These are phyloP conservation scores for Cryptosporidium muris DNA, from an alignment of 169 alveolate species.

Conservation along the genomic window DNA sequence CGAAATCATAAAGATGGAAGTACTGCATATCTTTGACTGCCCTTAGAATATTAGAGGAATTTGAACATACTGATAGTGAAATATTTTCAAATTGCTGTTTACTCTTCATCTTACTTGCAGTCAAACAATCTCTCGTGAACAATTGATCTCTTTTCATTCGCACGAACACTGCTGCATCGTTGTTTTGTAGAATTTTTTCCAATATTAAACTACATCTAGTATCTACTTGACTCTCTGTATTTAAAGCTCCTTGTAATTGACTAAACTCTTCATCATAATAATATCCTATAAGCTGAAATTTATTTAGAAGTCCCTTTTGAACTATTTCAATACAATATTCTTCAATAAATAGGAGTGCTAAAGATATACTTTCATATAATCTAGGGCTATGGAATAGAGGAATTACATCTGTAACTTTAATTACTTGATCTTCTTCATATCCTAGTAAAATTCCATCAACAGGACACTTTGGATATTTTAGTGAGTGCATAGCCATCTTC, in stretches of 20 bases:
- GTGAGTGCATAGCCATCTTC: slow-evolving; percentile 22
- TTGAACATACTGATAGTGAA: neutral
- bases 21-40: neutral
- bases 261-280: neutral
- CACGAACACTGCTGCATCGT: neutral
- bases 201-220: slow-evolving; percentile 3
- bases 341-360: slow-evolving; percentile 26
- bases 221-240: neutral
- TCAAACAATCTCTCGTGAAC: neutral
- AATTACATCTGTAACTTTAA: slow-evolving; percentile 11
- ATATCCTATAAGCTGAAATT: slow-evolving; percentile 24
- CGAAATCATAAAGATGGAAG: slow-evolving; percentile 8
- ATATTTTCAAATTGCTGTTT: neutral
- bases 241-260: neutral
- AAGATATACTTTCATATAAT: slow-evolving; percentile 5
- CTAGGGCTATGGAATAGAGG: slow-evolving; percentile 57
- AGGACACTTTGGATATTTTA: slow-evolving; percentile 13
- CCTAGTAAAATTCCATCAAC: slow-evolving; percentile 57
- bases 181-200: slow-evolving; percentile 3
- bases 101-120: neutral
- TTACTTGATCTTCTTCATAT: slow-evolving; percentile 1
- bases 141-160: neutral
- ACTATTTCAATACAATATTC: slow-evolving; percentile 13
- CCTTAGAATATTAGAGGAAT: neutral
- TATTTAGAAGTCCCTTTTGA: neutral